Base-by-base conservation (phyloP, 352 stramenopile genomes). In the Peronospora belbahrii region DNA sequence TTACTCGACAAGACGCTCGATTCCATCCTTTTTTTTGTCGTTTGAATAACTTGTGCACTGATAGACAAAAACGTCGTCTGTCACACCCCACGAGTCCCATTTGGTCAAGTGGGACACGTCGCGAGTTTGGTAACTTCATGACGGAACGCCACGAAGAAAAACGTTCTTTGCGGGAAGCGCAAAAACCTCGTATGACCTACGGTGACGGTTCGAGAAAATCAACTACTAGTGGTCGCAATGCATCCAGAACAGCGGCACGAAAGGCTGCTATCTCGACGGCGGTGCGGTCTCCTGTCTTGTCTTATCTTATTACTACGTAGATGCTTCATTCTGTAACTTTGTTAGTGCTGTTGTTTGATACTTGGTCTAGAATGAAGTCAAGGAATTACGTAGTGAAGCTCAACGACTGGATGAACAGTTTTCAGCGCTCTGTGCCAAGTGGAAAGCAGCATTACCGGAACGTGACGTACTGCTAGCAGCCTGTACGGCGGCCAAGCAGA, bases 401-500 rank as follows among this genome's bases (percentile, higher is more conserved):
- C 32, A 67, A 19, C 31, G 35, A 13, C 50, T 83, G 2, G 59
- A 72, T 11, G 42, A 58, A 6, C 47, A 74, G 33, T 65, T 80
- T 10, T 28, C 49, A 9, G 47, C 42, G 3, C 45, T 83, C 9
- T 67, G 60, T 35, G 41, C 44, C 36, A 75, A 78, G 45, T 83
- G 71, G 71, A 55, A 59, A 23, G 41, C 39, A 0, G 60, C 63
- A 24, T 24, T 80, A 25, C 65, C 71, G 0, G 52, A 78, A 28
- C 40, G 32, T 7, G 39, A 50, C 8, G 63, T 77, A 20, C 48
- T 70, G 17, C 46, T 76, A 2, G 56, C 58, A 6, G 72, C 72
- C 6, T 82, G 72, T 34, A 62, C 73, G 18, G 69, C 70, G 1
- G 72, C 72, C 14, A 69, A 70, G 49, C 49, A 79, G 37, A 78